Percentiles rank a stretch among this genome's conserved stretches.
Evolutionary conservation across 495 filamentous ascomycete genomes (phyloP).

Genomic region (Friedmanniomyces endolithicus): DNA sequence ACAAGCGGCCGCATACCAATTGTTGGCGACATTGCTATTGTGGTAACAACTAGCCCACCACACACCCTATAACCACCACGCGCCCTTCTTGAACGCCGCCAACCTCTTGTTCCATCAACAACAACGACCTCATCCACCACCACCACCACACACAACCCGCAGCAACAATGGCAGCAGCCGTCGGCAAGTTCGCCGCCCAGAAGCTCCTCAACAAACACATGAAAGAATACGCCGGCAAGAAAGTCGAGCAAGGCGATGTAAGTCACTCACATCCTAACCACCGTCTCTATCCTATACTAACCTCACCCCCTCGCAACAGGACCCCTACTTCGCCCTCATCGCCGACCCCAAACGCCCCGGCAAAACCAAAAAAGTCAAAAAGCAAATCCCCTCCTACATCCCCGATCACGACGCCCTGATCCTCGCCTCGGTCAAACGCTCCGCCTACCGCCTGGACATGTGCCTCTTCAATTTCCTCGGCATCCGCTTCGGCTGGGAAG

Average conservation of each 20-base stretch:
- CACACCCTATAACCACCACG: neutral
- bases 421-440: constrained; percentile 64
- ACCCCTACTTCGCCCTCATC: constrained; percentile 31
- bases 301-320: constrained; percentile 18
- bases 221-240: constrained; percentile 30
- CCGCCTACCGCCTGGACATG: constrained; percentile 74
- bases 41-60: neutral
- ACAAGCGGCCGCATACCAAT: constrained; percentile 10
- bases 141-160: neutral
- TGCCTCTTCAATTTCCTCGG: constrained; percentile 61
- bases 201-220: constrained; percentile 31
- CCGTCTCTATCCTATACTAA: neutral
- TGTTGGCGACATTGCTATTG: constrained; percentile 6
- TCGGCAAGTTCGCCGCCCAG: constrained; percentile 31
- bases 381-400: constrained; percentile 38
- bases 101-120: neutral
- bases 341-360: constrained; percentile 21
- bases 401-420: constrained; percentile 67
- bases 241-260: constrained; percentile 17
- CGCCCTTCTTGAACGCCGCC: neutral
- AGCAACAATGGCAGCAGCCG: constrained; percentile 24
- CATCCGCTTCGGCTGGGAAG: constrained; percentile 70
- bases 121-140: neutral
- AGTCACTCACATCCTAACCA: constrained; percentile 1
- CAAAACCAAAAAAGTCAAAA: constrained; percentile 33